Conservation (phyloP, 140 eudicot genomes). For the Flaveria floridana region DNA sequence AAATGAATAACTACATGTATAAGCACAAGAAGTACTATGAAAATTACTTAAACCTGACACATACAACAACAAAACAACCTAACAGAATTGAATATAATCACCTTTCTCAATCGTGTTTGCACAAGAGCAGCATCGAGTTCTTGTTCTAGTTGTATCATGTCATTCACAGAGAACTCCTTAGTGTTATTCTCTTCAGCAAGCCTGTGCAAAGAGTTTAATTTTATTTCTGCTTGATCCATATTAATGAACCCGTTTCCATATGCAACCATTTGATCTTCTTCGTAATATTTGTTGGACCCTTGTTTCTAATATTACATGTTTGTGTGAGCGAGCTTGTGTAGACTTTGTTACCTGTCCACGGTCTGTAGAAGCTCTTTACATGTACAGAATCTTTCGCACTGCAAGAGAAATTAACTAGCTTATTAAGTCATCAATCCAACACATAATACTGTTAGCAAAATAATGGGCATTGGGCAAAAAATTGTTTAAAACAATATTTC, state of each 20-base stretch:
- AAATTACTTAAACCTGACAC: not conserved
- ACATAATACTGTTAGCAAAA: not conserved
- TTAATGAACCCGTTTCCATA: not conserved
- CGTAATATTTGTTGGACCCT: too few relatives aligned
- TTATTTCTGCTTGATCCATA: conserved; percentile 2
- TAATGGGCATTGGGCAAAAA: not conserved
- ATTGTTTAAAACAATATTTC: not conserved
- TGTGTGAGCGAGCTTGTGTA: not conserved
- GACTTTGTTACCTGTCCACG: conserved; percentile 23
- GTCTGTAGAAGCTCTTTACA: conserved; percentile 31
- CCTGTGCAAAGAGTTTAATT: conserved; percentile 24
- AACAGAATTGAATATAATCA: conserved; percentile 3
- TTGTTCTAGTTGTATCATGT: conserved; percentile 33
- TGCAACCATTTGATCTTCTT: not conserved
- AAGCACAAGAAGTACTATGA: not conserved
- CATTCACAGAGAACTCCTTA: conserved; percentile 17
- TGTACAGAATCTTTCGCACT: conserved; percentile 20
- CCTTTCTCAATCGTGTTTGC: conserved; percentile 16
- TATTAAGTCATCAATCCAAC: not conserved
- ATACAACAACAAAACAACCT: not conserved
- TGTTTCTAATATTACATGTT: not conserved
- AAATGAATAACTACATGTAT: not conserved
- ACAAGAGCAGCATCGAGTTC: conserved; percentile 34
- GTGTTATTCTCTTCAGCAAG: conserved; percentile 15
- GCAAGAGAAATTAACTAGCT: conserved; percentile 11